A percentile compares a stretch with the other conserved stretches of the same genome.
Evolutionary conservation across 2,329 filamentous ascomycete genomes (phyloP).

Genomic region (Cladorrhinum sp.): DNA sequence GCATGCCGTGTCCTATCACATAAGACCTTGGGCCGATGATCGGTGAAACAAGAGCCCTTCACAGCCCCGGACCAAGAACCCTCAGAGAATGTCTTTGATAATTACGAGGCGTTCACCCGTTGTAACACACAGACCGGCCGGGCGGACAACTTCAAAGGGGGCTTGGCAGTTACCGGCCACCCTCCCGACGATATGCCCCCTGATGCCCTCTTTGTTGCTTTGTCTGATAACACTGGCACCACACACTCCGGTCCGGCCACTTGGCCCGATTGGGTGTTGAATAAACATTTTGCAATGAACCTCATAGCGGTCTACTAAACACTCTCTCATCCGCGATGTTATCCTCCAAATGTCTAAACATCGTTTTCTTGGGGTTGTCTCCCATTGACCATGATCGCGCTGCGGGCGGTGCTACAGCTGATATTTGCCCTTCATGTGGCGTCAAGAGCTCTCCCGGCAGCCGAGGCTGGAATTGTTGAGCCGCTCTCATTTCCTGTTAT

Average conservation of each 20-base stretch:
- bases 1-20: not conserved
- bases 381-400: not conserved
- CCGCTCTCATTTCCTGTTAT: constrained; percentile 33
- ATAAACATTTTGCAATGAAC: not conserved
- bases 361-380: not conserved
- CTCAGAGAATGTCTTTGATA: not conserved
- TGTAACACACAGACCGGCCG: not conserved
- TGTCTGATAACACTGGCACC: not conserved
- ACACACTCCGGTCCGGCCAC: not conserved
- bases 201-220: not conserved
- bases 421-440: not conserved
- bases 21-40: not conserved
- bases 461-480: not conserved
- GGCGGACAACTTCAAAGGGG: not conserved
- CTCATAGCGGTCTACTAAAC: not conserved
- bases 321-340: not conserved
- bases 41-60: not conserved
- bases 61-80: not conserved
- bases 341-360: too few species aligned
- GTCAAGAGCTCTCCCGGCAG: not conserved
- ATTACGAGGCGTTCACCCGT: not conserved
- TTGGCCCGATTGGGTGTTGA: not conserved
- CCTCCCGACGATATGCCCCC: not conserved
- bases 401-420: not conserved
- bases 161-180: not conserved